Percentiles rank a stretch among this genome's conserved stretches.
These are phyloP conservation scores for Haplosporangium gracile DNA, from an alignment of 192 early-diverging fungal species.

Conservation along the genomic window DNA sequence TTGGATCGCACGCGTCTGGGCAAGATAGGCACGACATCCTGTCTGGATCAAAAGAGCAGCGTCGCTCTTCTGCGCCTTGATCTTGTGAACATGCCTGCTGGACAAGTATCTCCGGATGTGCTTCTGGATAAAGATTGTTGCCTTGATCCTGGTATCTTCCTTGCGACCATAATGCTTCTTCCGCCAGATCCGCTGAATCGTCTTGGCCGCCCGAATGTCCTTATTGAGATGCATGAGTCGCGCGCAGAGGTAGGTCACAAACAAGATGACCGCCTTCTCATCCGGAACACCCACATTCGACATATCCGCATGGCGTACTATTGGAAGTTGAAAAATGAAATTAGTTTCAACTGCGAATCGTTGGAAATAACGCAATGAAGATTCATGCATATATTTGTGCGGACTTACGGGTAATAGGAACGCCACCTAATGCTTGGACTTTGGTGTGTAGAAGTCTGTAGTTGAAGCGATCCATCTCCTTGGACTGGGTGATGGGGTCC, in stretches of 20 bases:
- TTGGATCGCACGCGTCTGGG: constrained; percentile 23
- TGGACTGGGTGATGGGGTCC: constrained; percentile 47
- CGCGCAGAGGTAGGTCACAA: constrained; percentile 58
- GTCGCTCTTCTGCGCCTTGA: background rate
- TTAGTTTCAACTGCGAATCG: background rate
- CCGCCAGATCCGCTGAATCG: constrained; percentile 56
- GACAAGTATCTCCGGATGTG: constrained; percentile 31
- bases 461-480: constrained; percentile 56
- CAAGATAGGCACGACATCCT: constrained; percentile 47
- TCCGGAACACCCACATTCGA: constrained; percentile 55
- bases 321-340: background rate
- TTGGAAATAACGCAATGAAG: background rate
- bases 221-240: constrained; percentile 57
- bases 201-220: constrained; percentile 58
- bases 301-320: constrained; percentile 56
- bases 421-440: constrained; percentile 55
- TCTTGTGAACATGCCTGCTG: constrained; percentile 1
- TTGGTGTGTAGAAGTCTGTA: constrained; percentile 52
- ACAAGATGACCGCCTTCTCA: constrained; percentile 56
- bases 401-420: constrained; percentile 54
- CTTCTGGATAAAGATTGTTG: constrained; percentile 42
- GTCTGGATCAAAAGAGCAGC: constrained; percentile 49
- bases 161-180: constrained; percentile 50
- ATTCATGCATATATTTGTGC: background rate
- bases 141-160: constrained; percentile 34